Base-by-base conservation (phyloP, 1,139 yeast genomes). In the Candida tunisiensis region DNA sequence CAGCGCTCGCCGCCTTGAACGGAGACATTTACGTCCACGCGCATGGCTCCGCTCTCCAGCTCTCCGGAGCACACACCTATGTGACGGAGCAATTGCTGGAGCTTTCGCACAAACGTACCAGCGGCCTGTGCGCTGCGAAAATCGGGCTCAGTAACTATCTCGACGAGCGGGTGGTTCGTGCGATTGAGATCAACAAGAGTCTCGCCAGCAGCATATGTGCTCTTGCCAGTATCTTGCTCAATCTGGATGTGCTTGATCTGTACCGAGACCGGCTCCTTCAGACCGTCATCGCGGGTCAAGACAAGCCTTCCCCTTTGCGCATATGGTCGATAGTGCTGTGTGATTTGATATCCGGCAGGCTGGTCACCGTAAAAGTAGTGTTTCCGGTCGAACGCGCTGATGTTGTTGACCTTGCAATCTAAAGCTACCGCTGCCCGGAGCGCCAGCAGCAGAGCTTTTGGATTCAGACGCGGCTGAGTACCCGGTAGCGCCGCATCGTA, bases 321-420 rank as follows among this genome's bases (percentile, higher is more conserved):
- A 27, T 79, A 58, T 1, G 99, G 96, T 25, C 64, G 62, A 45
- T 67, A 82, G 43, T 71, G 79, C 52, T 88, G 99, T 0, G 99
- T 88, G 31, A 88, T 74, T 47, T 88, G 99, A 49, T 83, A 88
- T 0, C 99, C 99, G 29, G 79, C 55, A 0, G 98, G 98, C 49
- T 88, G 96, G 49, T 88, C 99, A 1, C 91, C 91, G 47, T 88
- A 88, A 49, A 88, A 85, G 49, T 88, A 88, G 49, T 88, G 99
- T 48, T 88, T 88, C 36, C 99, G 58, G 46, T 88, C 99, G 48
- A 88, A 88, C 2, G 74, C 57, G 1, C 88, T 75, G 8, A 47
- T 39, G 0, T 51, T 37, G 33, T 69, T 68, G 12, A 88, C 62
- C 0, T 60, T 49, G 35, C 85, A 68, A 25, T 73, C 61, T 28